phyloP scores from a whole-genome alignment of 2,329 filamentous ascomycete species.

The Aureobasidium sp. region DNA sequence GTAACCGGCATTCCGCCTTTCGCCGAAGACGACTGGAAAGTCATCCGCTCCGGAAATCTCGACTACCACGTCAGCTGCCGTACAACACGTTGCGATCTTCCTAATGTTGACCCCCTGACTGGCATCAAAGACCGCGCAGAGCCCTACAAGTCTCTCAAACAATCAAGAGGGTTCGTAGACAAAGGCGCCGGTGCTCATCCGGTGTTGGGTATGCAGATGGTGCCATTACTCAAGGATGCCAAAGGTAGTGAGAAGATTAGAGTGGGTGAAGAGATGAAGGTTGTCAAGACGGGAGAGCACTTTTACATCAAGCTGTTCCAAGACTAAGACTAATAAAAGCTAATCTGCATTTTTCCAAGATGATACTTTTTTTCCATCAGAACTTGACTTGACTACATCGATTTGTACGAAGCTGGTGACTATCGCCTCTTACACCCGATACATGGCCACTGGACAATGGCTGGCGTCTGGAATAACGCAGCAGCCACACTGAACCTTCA shows the following conservation, averaged over 20 bases:
- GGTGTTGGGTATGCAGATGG: constrained; percentile 26
- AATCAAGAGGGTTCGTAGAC: constrained; percentile 21
- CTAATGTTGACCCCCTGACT: constrained; percentile 57
- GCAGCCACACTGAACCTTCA: too few relatives aligned
- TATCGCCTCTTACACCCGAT: too few relatives aligned
- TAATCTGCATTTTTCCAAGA: too few relatives aligned
- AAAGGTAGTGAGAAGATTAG: constrained; percentile 30
- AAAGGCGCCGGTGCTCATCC: constrained; percentile 24
- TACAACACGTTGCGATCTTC: constrained; percentile 61
- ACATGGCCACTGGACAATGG: too few relatives aligned
- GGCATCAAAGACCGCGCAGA: constrained; percentile 35
- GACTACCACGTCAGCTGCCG: constrained; percentile 50
- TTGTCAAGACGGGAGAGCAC: constrained; percentile 34
- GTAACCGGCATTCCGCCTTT: constrained; percentile 56
- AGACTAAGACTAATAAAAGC: background rate
- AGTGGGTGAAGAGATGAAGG: constrained; percentile 25
- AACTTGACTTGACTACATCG: too few relatives aligned
- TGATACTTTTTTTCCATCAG: too few relatives aligned
- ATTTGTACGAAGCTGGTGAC: too few relatives aligned
- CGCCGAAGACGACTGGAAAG: constrained; percentile 62
- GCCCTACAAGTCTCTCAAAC: constrained; percentile 23
- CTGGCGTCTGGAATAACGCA: too few relatives aligned
- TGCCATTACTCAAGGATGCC: constrained; percentile 23
- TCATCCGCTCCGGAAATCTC: constrained; percentile 42
- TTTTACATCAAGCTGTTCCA: constrained; percentile 12